Base-by-base conservation (phyloP, 148 eudicot genomes). In the Rhododendron vialii region DNA sequence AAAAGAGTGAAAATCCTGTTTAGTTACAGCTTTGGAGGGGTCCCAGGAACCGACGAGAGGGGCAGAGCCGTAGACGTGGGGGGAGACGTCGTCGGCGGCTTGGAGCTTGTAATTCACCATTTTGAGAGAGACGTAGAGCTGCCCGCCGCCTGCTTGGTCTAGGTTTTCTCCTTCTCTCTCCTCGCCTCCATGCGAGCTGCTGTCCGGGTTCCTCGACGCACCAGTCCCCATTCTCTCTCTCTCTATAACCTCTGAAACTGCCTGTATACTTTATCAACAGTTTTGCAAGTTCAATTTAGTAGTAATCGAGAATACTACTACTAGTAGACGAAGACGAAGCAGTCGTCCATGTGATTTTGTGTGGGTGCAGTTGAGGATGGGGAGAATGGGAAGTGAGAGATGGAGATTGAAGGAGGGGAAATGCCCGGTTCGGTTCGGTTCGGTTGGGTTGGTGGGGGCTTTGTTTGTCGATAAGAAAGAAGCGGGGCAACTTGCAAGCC, bases 41-140 rank as follows among this genome's bases (percentile, higher is more conserved):
- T 96, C 98, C 98, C 99, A 94, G 45, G 98, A 93, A 63, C 98
- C 99, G 85, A 96, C 93, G 59, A 95, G 90, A 73, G 98, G 95
- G 53, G 93, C 95, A 86, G 99, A 95, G 63, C 99, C 99, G 77
- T 95, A 94, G 71, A 95, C 93, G 67, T 96, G 98, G 41, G 99
- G 99, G 22, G 91, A 80, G 86, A 93, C 91, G 20, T 90, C 92
- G 75, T 90, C 92, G 75, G 87, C 92, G 69, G 86, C 93, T 80
- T 89, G 91, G 74, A 89, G 94, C 45, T 81, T 91, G 81, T 89
- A 88, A 89, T 93, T 92, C 91, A 94, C 96, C 98, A 96, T 93
- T 79, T 93, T 93, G 35, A 96, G 93, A n/a, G 98, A 96, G 35
- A 95, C 93, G 82, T 90, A 95, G 33, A 96, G 98, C 82, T 96